Base-by-base conservation (phyloP, 129 eudicot species). In the Gnaphalium uliginosum region DNA sequence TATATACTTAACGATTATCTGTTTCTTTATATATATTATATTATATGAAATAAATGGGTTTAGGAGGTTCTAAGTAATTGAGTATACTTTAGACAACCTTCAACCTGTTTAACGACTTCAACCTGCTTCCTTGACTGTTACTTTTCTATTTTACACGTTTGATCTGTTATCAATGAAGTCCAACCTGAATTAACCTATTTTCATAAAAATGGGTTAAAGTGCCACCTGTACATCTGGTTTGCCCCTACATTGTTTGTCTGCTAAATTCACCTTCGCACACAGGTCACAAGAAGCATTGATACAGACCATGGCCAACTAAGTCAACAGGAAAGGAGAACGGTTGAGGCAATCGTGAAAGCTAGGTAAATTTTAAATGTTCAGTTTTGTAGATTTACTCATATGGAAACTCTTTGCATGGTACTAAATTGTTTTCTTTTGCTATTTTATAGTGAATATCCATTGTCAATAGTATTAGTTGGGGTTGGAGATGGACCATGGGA, bases 401-500 rank as follows among this genome's bases (percentile, higher is more conserved):
- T 32, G 41, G 43, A 61, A 30, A 22, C 0, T 69, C 32, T 51
- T 76, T n/a, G n/a, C 41, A 4, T 26, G 50, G 15, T 26, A 70
- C 50, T 35, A 39, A 76, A 30, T 68, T 60, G 13, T 71, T 54
- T 60, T 56, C 4, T 22, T 77, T 46, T 23, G 56, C 8, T 29
- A 17, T 75, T 41, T 68, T 77, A 30, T 86, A 90, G 96, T 65
- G 86, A 93, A 74, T 93, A 93, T 66, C 96, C 98, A 0, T 86
- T 93, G 71, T 93, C 98, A 57, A 93, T 93, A 58, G 79, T 93
- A 15, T 76, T 93, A 78, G 98, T 93, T 77, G 98, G 98, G 72
- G 98, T 90, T 73, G 98, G 98, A 71, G 98, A 92, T 83, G 96
- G 98, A 72, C 96, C 98, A n/a, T 93, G 98, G 98, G 98, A 93